Conservation (phyloP, 2,329 filamentous ascomycete species). For the Tolypocladium endophyticum region DNA sequence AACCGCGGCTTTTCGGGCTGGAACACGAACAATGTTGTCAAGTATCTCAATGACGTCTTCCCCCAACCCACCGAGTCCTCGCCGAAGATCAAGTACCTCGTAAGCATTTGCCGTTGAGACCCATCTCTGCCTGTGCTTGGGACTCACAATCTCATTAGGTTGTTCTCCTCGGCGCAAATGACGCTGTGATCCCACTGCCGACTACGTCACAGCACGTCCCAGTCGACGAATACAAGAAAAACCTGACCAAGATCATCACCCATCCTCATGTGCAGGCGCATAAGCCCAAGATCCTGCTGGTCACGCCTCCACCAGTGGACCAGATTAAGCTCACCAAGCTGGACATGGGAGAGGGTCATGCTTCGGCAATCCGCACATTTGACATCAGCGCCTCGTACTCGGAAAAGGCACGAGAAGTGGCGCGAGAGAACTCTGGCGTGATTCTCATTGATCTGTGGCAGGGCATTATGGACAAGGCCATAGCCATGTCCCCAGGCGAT, state of each 20-base stretch:
- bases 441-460: constrained; percentile 71
- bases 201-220: constrained; percentile 65
- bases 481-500: constrained; percentile 44
- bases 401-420: constrained; percentile 53
- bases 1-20: constrained; percentile 85
- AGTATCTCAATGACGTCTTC: constrained; percentile 59
- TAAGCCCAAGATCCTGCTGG: constrained; percentile 60
- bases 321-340: constrained; percentile 52
- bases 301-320: constrained; percentile 76
- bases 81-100: constrained; percentile 56
- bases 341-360: constrained; percentile 36
- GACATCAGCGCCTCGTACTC: constrained; percentile 46
- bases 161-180: constrained; percentile 83
- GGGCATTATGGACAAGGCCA: constrained; percentile 63
- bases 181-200: constrained; percentile 58
- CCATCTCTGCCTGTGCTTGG: constrained; percentile 6
- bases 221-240: constrained; percentile 62
- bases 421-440: constrained; percentile 55
- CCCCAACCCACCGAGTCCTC: constrained; percentile 48
- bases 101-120: constrained; percentile 23
- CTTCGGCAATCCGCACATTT: constrained; percentile 31
- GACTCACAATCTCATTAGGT: constrained; percentile 35
- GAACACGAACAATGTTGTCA: constrained; percentile 65
- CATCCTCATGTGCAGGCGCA: constrained; percentile 63
- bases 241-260: constrained; percentile 60